phyloP scores from a whole-genome alignment of 2,329 filamentous ascomycete species.

The Phialocephala sp. region DNA sequence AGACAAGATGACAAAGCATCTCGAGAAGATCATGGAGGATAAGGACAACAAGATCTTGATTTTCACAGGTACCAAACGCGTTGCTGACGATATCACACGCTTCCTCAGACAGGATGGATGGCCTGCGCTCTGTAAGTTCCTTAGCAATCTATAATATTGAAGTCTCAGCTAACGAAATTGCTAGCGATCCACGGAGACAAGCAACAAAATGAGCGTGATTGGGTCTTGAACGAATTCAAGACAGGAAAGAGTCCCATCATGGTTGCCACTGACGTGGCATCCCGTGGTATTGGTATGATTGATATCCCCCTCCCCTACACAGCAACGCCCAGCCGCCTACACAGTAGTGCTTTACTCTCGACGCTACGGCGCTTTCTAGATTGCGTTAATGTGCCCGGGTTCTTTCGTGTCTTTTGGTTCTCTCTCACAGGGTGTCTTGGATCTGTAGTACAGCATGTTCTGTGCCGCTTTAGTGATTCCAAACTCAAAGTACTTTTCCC shows the following conservation, averaged over 20 bases:
- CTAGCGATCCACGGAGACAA: constrained; percentile 97
- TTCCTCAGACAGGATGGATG: constrained; percentile 98
- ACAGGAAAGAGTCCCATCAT: constrained; percentile 99
- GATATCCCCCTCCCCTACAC: constrained; percentile 56
- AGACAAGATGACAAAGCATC: constrained; percentile 94
- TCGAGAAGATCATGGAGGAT: constrained; percentile 98
- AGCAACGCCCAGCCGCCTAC: constrained; percentile 63
- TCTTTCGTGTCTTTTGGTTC: constrained; percentile 84
- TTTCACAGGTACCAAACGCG: constrained; percentile 92
- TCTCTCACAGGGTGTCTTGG: constrained; percentile 85
- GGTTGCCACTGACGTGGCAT: constrained; percentile 99
- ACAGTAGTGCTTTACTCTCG: constrained; percentile 86
- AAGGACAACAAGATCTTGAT: constrained; percentile 94
- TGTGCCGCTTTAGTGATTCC: constrained; percentile 77
- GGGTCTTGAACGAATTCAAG: constrained; percentile 99
- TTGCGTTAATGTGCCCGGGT: constrained; percentile 92
- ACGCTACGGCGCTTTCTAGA: constrained; percentile 85
- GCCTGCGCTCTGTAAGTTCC: constrained; percentile 86
- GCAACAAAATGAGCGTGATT: constrained; percentile 99
- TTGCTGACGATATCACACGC: constrained; percentile 96
- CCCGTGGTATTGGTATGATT: constrained; percentile 99
- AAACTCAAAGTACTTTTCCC: constrained; percentile 68
- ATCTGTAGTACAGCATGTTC: constrained; percentile 72
- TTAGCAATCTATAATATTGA: constrained; percentile 46
- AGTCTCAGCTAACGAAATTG: constrained; percentile 51